phyloP scores from a whole-genome alignment of 1,284 basidiomycete genomes.

The Gymnopus androsaceus region DNA sequence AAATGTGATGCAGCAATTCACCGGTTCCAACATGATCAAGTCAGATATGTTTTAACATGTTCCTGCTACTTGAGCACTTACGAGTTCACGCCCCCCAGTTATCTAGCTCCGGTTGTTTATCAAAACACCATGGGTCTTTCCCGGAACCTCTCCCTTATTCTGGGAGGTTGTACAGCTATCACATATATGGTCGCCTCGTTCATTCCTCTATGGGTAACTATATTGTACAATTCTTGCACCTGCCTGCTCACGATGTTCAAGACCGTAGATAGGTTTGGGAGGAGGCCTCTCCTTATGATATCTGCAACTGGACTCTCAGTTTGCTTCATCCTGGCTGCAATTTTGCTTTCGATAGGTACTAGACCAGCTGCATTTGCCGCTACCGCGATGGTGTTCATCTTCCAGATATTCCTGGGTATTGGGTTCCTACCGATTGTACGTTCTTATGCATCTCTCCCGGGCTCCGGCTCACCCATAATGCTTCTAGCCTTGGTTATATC shows the following conservation, averaged over 20 bases:
- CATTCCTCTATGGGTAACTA: conserved; percentile 41
- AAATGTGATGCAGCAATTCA: conserved; percentile 47
- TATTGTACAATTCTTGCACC: not conserved
- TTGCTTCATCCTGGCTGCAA: conserved; percentile 37
- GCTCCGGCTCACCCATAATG: not conserved
- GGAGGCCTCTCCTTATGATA: conserved; percentile 40
- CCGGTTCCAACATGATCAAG: conserved; percentile 38
- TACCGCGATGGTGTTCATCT: conserved; percentile 43
- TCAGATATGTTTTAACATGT: conserved; percentile 12
- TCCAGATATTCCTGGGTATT: conserved; percentile 44
- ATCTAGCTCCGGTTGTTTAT: conserved; percentile 44
- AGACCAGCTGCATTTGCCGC: conserved; percentile 36
- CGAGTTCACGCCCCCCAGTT: conserved; percentile 23
- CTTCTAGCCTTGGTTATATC: conserved; percentile 44
- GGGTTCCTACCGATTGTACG: conserved; percentile 42
- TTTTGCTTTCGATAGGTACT: conserved; percentile 35
- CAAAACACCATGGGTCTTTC: conserved; percentile 47
- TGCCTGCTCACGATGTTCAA: conserved; percentile 16
- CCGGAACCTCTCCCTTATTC: conserved; percentile 40
- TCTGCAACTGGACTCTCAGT: conserved; percentile 40
- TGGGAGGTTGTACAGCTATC: conserved; percentile 42
- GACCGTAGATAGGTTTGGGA: conserved; percentile 44
- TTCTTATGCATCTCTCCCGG: conserved; percentile 3
- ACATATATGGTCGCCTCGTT: conserved; percentile 48
- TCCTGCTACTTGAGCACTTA: not conserved